Base-by-base conservation (phyloP, 2,329 filamentous ascomycete species). In the Zasmidium cellare region DNA sequence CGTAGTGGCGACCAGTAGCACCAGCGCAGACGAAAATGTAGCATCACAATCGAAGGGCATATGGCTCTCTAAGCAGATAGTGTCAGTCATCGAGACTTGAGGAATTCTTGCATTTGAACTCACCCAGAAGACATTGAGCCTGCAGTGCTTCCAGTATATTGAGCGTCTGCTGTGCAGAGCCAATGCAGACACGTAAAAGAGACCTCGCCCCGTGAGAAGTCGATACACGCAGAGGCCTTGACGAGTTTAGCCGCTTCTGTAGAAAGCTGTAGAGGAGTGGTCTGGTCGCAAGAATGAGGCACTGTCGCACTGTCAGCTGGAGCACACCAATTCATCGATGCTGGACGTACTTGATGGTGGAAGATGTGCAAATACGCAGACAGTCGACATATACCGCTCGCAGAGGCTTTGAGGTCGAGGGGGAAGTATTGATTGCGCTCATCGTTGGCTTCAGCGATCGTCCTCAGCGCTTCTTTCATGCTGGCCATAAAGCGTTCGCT, bases 301-400 rank as follows among this genome's bases (percentile, higher is more conserved):
- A 55, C 59, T 61, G 47, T 23, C 1, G 23, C 23, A 28, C 2
- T 3, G 11, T 20, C 14, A 18, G 50, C 46, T 48, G 52, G 31
- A 25, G 24, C 11, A 9, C 20, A 14, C 2, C 20, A 38, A n/a
- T n/a, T 28, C 16, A 19, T 22, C 16, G 9, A 16, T 25, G 5
- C 11, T 35, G n/a, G 14, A 31, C 16, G 22, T 58, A 65, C 64
- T 48, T 65, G 63, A 45, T 68, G 65, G 44, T 68, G 63, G 44
- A 68, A 61, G 3, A 68, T 35, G 44, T 66, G 61, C n/a, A 68
- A 54, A 45, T 65, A 66, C 16, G 65, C 65, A 5, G 63, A 61
- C 14, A 65, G 56, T 18, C 55, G 48, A 35, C 52, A 55, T 3
- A 59, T 56, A 3, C 57, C 53, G 20, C 48, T 50, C 12, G 41